These are phyloP conservation scores for Pachysolen tannophilus DNA, from an alignment of 805 yeast species.

Conservation along the genomic window DNA sequence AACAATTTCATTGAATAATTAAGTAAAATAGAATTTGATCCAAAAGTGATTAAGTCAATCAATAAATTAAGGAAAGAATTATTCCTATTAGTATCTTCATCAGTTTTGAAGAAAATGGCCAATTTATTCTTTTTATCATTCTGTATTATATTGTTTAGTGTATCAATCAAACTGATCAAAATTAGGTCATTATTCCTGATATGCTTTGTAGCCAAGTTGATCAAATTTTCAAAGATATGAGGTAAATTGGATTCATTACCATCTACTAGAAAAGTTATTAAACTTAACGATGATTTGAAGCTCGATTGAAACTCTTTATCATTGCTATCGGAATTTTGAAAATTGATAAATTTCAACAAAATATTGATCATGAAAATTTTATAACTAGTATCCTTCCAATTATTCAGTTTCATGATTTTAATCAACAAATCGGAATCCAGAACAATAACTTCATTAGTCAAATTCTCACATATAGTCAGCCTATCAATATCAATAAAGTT, in stretches of 20 bases:
- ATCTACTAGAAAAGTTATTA: constrained; percentile 39
- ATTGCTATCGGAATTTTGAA: constrained; percentile 14
- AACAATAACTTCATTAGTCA: constrained; percentile 52
- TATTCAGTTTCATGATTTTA: constrained; percentile 30
- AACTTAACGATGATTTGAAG: constrained; percentile 33
- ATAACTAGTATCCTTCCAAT: constrained; percentile 47
- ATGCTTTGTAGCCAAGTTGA: constrained; percentile 5
- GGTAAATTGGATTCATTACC: constrained; percentile 50
- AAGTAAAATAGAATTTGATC: constrained; percentile 33
- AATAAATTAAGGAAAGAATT: constrained; percentile 34
- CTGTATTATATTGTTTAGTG: constrained; percentile 23
- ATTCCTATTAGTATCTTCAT: constrained; percentile 20
- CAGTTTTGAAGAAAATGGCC: constrained; percentile 22
- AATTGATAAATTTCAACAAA: constrained; percentile 31
- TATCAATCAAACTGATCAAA: constrained; percentile 20
- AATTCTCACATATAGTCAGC: constrained; percentile 33
- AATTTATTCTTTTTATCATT: constrained; percentile 22
- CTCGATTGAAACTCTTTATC: constrained; percentile 26
- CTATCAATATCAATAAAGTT: constrained; percentile 42
- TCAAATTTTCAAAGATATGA: constrained; percentile 29
- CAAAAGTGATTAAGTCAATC: constrained; percentile 37
- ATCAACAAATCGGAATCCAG: constrained; percentile 37
- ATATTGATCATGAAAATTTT: constrained; percentile 44
- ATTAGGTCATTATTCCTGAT: constrained; percentile 21
- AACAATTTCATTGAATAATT: constrained; percentile 43